Conservation (phyloP, 805 yeast genomes). For the Lachancea waltii region DNA sequence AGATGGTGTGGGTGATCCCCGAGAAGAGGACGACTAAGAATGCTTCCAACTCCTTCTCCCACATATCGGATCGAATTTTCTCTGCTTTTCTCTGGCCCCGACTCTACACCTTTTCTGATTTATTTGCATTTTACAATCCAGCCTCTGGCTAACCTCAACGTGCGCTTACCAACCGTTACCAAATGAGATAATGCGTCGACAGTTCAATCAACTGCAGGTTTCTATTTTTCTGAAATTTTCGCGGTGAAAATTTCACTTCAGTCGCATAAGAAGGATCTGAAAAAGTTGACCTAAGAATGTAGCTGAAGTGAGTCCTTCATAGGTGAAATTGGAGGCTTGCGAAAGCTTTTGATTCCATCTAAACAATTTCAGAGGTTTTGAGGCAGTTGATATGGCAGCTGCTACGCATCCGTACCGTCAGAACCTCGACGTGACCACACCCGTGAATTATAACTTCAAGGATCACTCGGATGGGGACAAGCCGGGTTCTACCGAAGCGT, state of each 20-base stretch:
- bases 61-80: too few relatives aligned
- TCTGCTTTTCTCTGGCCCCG: neutral
- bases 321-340: too few relatives aligned
- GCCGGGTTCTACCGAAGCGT: neutral
- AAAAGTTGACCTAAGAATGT: neutral
- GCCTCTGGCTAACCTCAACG: neutral
- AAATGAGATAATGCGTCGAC: neutral
- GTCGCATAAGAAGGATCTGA: neutral
- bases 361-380: neutral
- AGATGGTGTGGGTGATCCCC: slow-evolving; percentile 95
- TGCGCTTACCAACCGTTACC: neutral
- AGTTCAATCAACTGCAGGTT: neutral
- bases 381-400: slow-evolving; percentile 6
- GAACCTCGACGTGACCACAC: slow-evolving; percentile 5
- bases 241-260: slow-evolving; percentile 5
- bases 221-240: slow-evolving; percentile 3
- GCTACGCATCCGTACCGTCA: slow-evolving; percentile 9
- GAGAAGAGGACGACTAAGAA: slow-evolving; percentile 56
- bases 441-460: neutral
- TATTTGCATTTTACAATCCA: neutral
- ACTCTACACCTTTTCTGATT: neutral
- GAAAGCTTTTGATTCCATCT: neutral
- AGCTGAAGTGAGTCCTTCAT: too few relatives aligned
- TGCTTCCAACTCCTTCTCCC: too few relatives aligned
- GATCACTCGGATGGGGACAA: slow-evolving; percentile 11